Conservation (phyloP, 768 basidiomycete species). For the Psilocybe tampanensis region DNA sequence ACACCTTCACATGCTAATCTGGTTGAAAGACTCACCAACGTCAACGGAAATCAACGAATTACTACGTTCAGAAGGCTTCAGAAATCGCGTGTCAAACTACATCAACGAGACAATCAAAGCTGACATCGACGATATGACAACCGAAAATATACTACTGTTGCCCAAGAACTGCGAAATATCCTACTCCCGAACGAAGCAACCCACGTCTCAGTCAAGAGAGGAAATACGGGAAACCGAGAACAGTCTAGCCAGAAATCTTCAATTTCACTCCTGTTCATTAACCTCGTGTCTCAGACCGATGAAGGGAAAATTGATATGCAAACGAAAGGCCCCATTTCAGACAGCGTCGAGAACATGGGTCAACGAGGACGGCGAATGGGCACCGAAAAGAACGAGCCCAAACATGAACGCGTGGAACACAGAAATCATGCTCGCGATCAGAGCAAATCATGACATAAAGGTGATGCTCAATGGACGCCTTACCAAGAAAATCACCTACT, state of each 20-base stretch:
- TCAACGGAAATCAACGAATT: not conserved
- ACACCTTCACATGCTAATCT: slow-evolving; percentile 30
- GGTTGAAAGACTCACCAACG: slow-evolving; percentile 1
- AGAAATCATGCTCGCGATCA: not conserved
- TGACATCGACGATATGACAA: not conserved
- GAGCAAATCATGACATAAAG: slow-evolving; percentile 2
- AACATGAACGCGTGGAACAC: slow-evolving; percentile 5
- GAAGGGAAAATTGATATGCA: not conserved
- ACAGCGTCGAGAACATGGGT: not conserved
- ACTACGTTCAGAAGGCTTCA: not conserved
- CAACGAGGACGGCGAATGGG: slow-evolving; percentile 1
- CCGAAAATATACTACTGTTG: not conserved
- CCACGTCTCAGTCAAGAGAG: not conserved
- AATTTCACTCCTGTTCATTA: slow-evolving; percentile 4
- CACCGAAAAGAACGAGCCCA: not conserved
- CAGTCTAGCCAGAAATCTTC: not conserved
- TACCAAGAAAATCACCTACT: not conserved
- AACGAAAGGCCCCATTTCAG: slow-evolving; percentile 1
- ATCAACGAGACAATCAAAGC: not conserved
- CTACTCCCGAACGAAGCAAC: slow-evolving; percentile 1
- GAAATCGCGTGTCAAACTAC: not conserved
- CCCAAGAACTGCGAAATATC: not conserved
- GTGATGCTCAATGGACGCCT: slow-evolving; percentile 1
- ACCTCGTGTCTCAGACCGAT: not conserved
- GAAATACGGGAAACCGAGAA: not conserved